A percentile compares a stretch with the other conserved stretches of the same genome.
These are phyloP conservation scores for Penicillium maclennaniae DNA, from an alignment of 495 filamentous ascomycete genomes.

Conservation along the genomic window DNA sequence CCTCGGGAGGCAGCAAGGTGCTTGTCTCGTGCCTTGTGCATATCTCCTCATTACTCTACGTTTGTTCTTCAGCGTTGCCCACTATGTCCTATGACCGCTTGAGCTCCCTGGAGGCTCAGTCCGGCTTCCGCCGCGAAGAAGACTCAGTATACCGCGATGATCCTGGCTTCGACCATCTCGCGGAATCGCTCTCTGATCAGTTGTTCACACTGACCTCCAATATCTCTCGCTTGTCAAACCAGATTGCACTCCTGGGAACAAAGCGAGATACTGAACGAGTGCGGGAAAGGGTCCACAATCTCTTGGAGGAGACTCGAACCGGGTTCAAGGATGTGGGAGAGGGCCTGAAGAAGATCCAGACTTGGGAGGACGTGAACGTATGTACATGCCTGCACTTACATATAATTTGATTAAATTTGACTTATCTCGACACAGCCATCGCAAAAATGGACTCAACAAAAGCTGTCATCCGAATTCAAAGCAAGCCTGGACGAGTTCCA, in stretches of 20 bases:
- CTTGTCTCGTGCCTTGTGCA: slow-evolving; percentile 8
- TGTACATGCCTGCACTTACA: slow-evolving; percentile 21
- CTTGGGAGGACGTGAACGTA: slow-evolving; percentile 91
- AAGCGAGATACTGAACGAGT: slow-evolving; percentile 86
- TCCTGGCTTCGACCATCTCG: slow-evolving; percentile 82
- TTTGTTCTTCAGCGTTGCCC: slow-evolving; percentile 3
- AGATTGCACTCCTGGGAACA: slow-evolving; percentile 82
- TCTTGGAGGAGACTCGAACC: slow-evolving; percentile 77
- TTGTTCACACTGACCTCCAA: slow-evolving; percentile 85
- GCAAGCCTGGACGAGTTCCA: slow-evolving; percentile 87
- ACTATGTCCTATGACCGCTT: slow-evolving; percentile 90
- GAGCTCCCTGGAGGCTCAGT: slow-evolving; percentile 77
- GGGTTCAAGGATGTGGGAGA: slow-evolving; percentile 93
- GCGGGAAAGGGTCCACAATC: slow-evolving; percentile 80
- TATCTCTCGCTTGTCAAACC: slow-evolving; percentile 71
- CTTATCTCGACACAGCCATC: slow-evolving; percentile 56
- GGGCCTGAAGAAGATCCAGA: slow-evolving; percentile 83
- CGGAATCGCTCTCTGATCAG: slow-evolving; percentile 75
- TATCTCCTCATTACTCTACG: slow-evolving; percentile 5
- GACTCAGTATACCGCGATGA: slow-evolving; percentile 80
- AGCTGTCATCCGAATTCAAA: slow-evolving; percentile 88
- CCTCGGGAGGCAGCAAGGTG: slow-evolving; percentile 23
- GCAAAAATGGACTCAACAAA: slow-evolving; percentile 92
- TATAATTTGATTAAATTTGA: neutral
- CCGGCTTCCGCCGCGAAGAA: slow-evolving; percentile 59